Conservation (phyloP, 106 monocot species). For the Dendrobium officinale region DNA sequence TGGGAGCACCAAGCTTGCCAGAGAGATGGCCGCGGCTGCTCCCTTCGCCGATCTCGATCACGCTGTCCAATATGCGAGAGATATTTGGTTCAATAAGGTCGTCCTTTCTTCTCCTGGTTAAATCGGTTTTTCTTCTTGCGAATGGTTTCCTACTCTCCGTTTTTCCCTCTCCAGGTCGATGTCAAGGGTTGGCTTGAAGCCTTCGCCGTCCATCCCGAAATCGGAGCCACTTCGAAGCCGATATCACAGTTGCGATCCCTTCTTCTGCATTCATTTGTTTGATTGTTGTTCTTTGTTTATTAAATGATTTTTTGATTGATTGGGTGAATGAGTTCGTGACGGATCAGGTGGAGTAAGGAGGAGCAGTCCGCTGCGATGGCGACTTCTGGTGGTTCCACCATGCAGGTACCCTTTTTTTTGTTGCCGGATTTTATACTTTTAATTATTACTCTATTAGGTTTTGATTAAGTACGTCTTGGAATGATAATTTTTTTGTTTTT, state of each 20-base stretch:
- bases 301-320: not conserved
- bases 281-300: not conserved
- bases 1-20: slow-evolving; percentile 50
- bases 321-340: not conserved
- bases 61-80: slow-evolving; percentile 38
- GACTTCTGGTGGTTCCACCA: slow-evolving; percentile 41
- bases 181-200: slow-evolving; percentile 59
- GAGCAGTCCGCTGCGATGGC: slow-evolving; percentile 73
- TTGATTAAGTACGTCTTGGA: not conserved
- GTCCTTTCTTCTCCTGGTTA: not conserved
- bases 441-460: not conserved
- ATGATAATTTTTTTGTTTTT: not conserved
- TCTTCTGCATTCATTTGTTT: not conserved
- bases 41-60: slow-evolving; percentile 48
- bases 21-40: slow-evolving; percentile 41
- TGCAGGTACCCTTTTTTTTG: slow-evolving; percentile 25
- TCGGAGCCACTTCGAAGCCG: slow-evolving; percentile 44
- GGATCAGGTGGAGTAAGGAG: slow-evolving; percentile 61
- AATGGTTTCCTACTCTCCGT: not conserved
- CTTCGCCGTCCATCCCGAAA: slow-evolving; percentile 54
- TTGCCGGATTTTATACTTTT: not conserved
- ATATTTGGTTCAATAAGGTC: slow-evolving; percentile 61
- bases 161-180: slow-evolving; percentile 29
- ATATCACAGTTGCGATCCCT: slow-evolving; percentile 28
- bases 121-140: not conserved